Conservation (phyloP, 2,329 filamentous ascomycete species). For the Alternaria arbusti region DNA sequence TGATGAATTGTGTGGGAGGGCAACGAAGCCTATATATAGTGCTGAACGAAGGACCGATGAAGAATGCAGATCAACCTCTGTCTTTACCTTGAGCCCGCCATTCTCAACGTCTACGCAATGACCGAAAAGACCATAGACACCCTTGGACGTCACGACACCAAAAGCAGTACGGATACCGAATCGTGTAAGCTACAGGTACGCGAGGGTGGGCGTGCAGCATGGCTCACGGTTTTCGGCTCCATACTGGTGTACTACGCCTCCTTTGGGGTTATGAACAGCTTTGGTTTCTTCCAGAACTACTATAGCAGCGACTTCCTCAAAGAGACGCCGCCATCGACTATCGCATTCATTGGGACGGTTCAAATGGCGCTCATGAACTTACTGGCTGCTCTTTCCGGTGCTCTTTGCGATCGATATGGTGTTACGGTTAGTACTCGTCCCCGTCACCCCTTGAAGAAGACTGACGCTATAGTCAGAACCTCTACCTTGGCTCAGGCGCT, state of each 20-base stretch:
- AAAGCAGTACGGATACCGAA: constrained; percentile 29
- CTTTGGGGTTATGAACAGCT: constrained; percentile 51
- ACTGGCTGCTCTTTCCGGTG: constrained; percentile 66
- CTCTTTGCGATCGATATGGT: constrained; percentile 67
- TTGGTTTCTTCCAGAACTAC: constrained; percentile 55
- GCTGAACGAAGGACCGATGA: not conserved
- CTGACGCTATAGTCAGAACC: constrained; percentile 28
- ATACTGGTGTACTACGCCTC: constrained; percentile 49
- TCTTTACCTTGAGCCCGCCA: not conserved
- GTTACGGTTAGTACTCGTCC: constrained; percentile 52
- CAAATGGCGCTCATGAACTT: constrained; percentile 56
- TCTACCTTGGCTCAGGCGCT: constrained; percentile 35
- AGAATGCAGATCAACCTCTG: not conserved
- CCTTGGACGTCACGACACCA: constrained; percentile 12
- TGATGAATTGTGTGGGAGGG: not conserved
- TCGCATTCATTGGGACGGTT: constrained; percentile 54
- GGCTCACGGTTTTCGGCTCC: constrained; percentile 47
- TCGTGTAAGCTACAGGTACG: constrained; percentile 25
- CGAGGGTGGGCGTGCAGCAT: constrained; percentile 31
- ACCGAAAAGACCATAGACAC: constrained; percentile 19
- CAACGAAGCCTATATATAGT: constrained; percentile 10
- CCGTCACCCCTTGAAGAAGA: not conserved
- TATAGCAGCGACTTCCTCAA: constrained; percentile 48
- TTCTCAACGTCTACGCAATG: constrained; percentile 13
- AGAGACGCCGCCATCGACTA: constrained; percentile 39